Base-by-base conservation (phyloP, 169 alveolate genomes). In the Plasmodium sp. region DNA sequence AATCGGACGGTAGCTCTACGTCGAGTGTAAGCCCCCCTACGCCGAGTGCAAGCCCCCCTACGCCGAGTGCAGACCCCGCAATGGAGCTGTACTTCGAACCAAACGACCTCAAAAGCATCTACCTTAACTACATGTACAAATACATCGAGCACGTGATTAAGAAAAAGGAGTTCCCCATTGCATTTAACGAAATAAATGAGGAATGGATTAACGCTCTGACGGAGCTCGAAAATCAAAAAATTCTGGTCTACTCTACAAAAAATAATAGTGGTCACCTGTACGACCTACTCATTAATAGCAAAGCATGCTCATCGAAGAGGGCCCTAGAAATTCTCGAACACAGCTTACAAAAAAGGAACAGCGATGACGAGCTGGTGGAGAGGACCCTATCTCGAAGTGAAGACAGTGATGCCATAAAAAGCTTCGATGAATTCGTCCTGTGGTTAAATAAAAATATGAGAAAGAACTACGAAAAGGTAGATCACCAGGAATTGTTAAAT, bases 201-300 rank as follows among this genome's bases (percentile, higher is more conserved):
- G 83, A 90, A 39, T 90, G 94, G 94, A 90, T 90, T 33, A 90
- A 90, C 14, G 45, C 56, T 5, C 71, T 90, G 51, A 90, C 94
- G 10, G 94, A 90, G 51, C 82, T 90, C 43, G 94, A 90, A 62
- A 90, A 90, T 90, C 94, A 90, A 41, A 90, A 90, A 90, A 90
- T 90, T 36, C 18, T 90, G 73, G 41, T 51, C 9, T 90, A 90
- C 51, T 90, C 94, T 43, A 90, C 94, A 18, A 90, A 71, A 80
- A 56, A 90, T 41, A 58, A 62, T 58, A 90, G 88, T 51, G 94
- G 90, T 0, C 94, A 90, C 80, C 39, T 90, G 82, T 90, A 90
- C 39, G 90, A 90, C n/a, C 39, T 90, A 43, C 51, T 90, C 81
- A 80, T 90, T 80, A 90, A 90, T 90, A 90, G 94, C 72, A 90